A percentile compares a stretch with the other conserved stretches of the same genome.
Conservation (phyloP, 2,329 filamentous ascomycete genomes). For the Claviceps monticola region DNA sequence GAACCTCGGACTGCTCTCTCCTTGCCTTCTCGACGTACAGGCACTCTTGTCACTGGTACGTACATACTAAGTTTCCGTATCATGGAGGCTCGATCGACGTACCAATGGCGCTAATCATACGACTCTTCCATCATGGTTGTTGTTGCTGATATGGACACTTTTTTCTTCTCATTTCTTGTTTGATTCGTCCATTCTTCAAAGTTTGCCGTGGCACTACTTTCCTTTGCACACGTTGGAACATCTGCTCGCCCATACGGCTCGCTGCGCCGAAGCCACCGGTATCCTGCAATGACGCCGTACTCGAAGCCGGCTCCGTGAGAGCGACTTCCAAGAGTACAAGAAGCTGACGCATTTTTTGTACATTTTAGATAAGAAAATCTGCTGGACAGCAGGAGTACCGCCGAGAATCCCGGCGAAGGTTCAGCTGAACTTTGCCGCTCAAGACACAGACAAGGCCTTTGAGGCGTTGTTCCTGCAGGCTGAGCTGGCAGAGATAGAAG, state of each 20-base stretch:
- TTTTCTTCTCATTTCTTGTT: neutral
- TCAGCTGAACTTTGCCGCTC: neutral
- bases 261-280: neutral
- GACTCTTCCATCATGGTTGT: neutral
- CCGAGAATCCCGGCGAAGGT: neutral
- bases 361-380: neutral
- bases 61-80: neutral
- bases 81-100: too few relatives aligned
- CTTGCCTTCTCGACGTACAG: neutral
- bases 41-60: neutral
- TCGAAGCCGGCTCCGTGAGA: neutral
- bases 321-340: neutral
- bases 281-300: neutral
- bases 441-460: neutral
- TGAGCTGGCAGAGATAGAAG: neutral
- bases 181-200: neutral
- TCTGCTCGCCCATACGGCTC: neutral
- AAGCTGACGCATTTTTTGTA: neutral
- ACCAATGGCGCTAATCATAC: neutral
- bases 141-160: neutral
- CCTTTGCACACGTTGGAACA: neutral
- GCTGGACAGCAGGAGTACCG: neutral
- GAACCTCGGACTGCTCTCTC: neutral
- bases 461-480: neutral
- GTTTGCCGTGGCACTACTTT: neutral